Conservation (phyloP, 2,329 filamentous ascomycete species). For the Neonectria punicea region DNA sequence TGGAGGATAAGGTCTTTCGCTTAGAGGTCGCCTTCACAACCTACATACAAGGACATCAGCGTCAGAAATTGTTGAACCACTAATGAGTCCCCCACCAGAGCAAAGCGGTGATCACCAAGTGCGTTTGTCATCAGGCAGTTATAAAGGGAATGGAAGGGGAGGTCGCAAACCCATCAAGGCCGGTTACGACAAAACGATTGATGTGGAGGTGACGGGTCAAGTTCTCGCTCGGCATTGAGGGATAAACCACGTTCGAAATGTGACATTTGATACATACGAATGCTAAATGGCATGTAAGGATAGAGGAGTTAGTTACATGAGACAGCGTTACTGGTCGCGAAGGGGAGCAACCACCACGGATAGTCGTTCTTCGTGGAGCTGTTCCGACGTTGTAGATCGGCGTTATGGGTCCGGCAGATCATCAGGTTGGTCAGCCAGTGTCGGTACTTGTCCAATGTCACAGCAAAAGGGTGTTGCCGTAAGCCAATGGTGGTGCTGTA, state of each 20-base stretch:
- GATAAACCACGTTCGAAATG: neutral
- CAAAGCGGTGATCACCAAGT: neutral
- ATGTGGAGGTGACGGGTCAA: neutral
- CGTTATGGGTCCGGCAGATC: neutral
- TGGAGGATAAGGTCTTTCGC: neutral
- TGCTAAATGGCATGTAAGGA: neutral
- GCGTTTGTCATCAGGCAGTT: neutral
- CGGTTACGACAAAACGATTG: neutral
- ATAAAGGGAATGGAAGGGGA: neutral
- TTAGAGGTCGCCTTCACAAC: neutral
- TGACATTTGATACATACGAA: neutral
- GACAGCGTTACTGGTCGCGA: neutral
- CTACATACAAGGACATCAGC: neutral
- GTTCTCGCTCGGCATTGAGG: neutral
- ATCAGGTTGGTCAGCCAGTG: neutral
- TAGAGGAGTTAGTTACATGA: neutral
- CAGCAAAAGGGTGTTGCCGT: neutral
- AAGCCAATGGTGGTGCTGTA: neutral
- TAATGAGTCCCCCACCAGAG: neutral
- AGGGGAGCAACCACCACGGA: neutral
- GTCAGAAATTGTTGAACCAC: no score
- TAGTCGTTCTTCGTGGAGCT: neutral
- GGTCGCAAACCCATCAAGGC: no score
- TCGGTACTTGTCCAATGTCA: neutral
- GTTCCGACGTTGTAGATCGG: neutral